Evolutionary conservation across 2,329 filamentous ascomycete genomes (phyloP).

Genomic region (Colletotrichum sp.): DNA sequence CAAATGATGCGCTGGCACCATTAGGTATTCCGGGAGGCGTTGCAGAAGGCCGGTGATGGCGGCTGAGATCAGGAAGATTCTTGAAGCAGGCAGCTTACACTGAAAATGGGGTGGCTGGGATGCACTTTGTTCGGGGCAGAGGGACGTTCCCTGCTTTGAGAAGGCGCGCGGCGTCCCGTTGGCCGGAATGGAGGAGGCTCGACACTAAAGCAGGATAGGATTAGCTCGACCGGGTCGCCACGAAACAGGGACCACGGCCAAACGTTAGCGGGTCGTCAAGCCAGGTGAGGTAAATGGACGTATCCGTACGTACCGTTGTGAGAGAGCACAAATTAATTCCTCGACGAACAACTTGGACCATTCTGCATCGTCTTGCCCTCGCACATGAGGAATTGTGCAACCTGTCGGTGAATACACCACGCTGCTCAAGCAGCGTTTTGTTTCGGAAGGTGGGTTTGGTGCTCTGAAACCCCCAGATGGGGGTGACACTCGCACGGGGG

Average conservation of each 20-base stretch:
- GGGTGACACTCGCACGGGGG: not conserved
- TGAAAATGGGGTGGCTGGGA: slow-evolving; percentile 32
- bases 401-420: slow-evolving; percentile 23
- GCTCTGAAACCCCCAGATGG: slow-evolving; percentile 13
- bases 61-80: not conserved
- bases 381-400: slow-evolving; percentile 14
- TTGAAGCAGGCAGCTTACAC: not conserved
- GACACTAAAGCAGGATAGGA: not conserved
- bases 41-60: not conserved
- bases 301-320: not conserved
- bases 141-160: slow-evolving; percentile 16
- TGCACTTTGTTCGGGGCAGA: not conserved
- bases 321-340: not conserved
- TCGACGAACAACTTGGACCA: not conserved
- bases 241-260: slow-evolving; percentile 1
- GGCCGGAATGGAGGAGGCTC: slow-evolving; percentile 1
- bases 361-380: not conserved
- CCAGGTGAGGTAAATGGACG: not conserved
- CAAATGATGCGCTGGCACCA: slow-evolving; percentile 24
- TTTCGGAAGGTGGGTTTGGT: slow-evolving; percentile 13
- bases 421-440: not conserved
- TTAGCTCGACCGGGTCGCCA: not conserved
- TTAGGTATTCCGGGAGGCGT: not conserved
- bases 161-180: slow-evolving; percentile 10
- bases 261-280: not conserved